phyloP scores from a whole-genome alignment of 1,284 basidiomycete species.

The Phlebopus sp. region DNA sequence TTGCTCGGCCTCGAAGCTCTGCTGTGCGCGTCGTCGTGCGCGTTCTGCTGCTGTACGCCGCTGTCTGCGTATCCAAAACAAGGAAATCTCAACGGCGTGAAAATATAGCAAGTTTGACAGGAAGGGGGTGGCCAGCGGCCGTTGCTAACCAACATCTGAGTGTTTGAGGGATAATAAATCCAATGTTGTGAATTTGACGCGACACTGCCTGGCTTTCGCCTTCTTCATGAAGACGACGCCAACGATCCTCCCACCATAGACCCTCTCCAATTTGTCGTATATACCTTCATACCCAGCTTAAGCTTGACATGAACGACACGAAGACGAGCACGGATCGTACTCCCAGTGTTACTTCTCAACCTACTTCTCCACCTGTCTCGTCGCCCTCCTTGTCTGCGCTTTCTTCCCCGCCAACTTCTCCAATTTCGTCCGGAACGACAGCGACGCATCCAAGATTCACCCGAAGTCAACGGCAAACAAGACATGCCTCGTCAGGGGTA shows the following conservation, averaged over 20 bases:
- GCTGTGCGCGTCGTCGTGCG: background rate
- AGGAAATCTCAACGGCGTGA: background rate
- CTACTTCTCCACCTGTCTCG: background rate
- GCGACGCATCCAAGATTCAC: slow-evolving; percentile 14
- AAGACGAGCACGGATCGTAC: background rate
- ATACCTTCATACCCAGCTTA: background rate
- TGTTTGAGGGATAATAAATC: background rate
- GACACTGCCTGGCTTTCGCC: no score
- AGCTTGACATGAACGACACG: background rate
- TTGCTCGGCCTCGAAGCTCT: background rate
- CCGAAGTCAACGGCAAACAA: slow-evolving; percentile 7
- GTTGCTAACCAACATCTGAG: background rate
- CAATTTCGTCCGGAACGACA: slow-evolving; percentile 9
- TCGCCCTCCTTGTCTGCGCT: background rate
- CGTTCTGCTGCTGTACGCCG: background rate
- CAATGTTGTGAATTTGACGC: background rate
- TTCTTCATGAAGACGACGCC: no score
- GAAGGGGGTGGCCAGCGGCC: background rate
- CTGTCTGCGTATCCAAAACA: background rate
- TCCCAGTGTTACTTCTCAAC: background rate
- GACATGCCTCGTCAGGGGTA: background rate
- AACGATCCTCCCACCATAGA: no score
- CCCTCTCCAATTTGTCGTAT: no score
- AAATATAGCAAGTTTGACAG: background rate
- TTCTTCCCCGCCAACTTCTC: slow-evolving; percentile 24